These are phyloP conservation scores for Castanea sativa DNA, from an alignment of 306 rosid genomes.

Conservation along the genomic window DNA sequence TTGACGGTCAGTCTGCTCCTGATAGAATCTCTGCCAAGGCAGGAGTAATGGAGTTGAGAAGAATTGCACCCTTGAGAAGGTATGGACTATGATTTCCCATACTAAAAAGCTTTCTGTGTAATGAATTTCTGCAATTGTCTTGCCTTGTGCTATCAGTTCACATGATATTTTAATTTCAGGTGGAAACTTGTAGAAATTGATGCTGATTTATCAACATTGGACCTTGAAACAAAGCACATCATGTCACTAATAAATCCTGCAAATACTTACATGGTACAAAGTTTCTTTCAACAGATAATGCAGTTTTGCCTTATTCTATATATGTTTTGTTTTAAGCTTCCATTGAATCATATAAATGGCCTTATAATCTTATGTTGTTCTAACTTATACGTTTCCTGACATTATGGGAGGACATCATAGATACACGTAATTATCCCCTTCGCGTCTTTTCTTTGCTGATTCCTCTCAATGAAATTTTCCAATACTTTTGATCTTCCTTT, in stretches of 20 bases:
- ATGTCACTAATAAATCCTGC: slow-evolving; percentile 91
- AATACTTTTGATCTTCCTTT: neutral
- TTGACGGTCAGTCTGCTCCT: slow-evolving; percentile 80
- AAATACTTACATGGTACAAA: slow-evolving; percentile 83
- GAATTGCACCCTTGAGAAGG: slow-evolving; percentile 85
- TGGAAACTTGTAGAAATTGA: slow-evolving; percentile 87
- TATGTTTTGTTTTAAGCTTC: neutral
- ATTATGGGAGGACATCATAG: neutral
- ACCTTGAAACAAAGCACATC: slow-evolving; percentile 67
- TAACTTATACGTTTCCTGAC: neutral
- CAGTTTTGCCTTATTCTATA: neutral
- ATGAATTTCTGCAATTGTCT: neutral
- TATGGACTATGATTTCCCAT: slow-evolving; percentile 21
- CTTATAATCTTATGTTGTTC: neutral
- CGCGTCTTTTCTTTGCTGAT: slow-evolving; percentile 6
- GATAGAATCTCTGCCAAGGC: slow-evolving; percentile 86
- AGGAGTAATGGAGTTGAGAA: slow-evolving; percentile 65
- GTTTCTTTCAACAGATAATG: slow-evolving; percentile 9
- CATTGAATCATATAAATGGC: neutral
- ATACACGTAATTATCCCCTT: neutral
- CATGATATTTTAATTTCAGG: slow-evolving; percentile 41
- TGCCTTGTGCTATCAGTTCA: slow-evolving; percentile 9
- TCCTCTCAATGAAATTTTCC: too few species aligned
- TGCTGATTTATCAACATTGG: slow-evolving; percentile 71
- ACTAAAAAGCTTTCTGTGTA: neutral